Evolutionary conservation across 805 yeast species (phyloP).

Genomic region (Danielia reshetovae): DNA sequence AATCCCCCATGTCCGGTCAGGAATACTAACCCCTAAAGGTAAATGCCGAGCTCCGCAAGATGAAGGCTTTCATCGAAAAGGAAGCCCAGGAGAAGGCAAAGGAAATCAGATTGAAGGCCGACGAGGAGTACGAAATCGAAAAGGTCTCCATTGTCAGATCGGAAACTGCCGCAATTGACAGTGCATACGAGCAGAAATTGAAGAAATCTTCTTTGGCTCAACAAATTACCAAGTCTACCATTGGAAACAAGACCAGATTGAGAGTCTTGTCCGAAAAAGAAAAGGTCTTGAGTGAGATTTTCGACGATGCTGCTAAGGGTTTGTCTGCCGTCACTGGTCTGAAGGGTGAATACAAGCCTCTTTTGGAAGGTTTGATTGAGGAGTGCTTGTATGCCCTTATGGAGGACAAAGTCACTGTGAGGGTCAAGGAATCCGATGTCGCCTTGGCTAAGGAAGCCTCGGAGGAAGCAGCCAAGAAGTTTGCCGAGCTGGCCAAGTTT

Average conservation of each 20-base stretch:
- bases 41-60: constrained; percentile 90
- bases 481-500: constrained; percentile 57
- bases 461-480: constrained; percentile 58
- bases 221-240: constrained; percentile 92
- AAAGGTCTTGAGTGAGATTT: constrained; percentile 68
- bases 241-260: constrained; percentile 92
- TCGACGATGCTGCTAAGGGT: constrained; percentile 62
- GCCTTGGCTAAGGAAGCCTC: constrained; percentile 57
- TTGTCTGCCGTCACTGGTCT: constrained; percentile 58
- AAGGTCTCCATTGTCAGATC: constrained; percentile 92
- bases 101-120: constrained; percentile 92
- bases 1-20: background rate
- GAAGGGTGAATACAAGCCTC: constrained; percentile 56
- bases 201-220: constrained; percentile 91
- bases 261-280: constrained; percentile 82
- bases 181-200: constrained; percentile 71
- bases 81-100: constrained; percentile 99
- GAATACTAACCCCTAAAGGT: constrained; percentile 47
- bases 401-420: constrained; percentile 64
- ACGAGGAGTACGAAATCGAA: constrained; percentile 97
- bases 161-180: constrained; percentile 85
- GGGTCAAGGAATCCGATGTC: constrained; percentile 65
- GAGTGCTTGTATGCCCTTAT: constrained; percentile 69
- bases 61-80: constrained; percentile 98
- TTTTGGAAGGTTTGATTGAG: constrained; percentile 73